Evolutionary conservation across 2,329 filamentous ascomycete species (phyloP).

Genomic region (Chaetothyriales sp.): DNA sequence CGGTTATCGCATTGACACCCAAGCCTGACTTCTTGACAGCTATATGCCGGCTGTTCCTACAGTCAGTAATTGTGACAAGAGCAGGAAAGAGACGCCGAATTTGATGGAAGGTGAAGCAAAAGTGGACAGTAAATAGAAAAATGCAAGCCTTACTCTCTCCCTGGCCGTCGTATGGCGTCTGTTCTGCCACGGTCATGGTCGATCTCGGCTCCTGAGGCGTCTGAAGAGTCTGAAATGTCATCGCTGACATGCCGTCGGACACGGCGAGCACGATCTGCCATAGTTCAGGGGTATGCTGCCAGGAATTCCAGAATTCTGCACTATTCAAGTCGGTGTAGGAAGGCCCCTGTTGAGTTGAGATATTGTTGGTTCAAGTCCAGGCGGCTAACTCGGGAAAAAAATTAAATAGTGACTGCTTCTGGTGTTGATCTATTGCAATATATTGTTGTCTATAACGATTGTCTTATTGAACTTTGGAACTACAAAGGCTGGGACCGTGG

Average conservation of each 20-base stretch:
- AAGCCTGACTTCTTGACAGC: not conserved
- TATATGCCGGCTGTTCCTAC: not conserved
- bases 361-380: too few species aligned
- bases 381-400: too few species aligned
- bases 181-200: constrained; percentile 12
- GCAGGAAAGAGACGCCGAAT: not conserved
- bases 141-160: constrained; percentile 14
- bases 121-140: not conserved
- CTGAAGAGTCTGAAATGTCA: constrained; percentile 14
- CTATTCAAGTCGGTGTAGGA: too few species aligned
- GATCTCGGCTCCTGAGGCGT: constrained; percentile 13
- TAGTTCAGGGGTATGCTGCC: constrained; percentile 4
- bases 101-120: too few species aligned
- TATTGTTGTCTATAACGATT: too few species aligned
- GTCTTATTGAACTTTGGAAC: too few species aligned
- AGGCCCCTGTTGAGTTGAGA: too few species aligned
- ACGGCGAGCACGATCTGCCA: constrained; percentile 16
- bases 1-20: not conserved
- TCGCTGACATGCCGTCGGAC: constrained; percentile 17
- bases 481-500: too few species aligned
- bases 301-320: not conserved
- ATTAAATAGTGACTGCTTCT: too few species aligned
- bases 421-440: too few species aligned
- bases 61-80: not conserved
- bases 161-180: constrained; percentile 14